Conservation (phyloP, 768 basidiomycete genomes). For the Termitomyces sp. region DNA sequence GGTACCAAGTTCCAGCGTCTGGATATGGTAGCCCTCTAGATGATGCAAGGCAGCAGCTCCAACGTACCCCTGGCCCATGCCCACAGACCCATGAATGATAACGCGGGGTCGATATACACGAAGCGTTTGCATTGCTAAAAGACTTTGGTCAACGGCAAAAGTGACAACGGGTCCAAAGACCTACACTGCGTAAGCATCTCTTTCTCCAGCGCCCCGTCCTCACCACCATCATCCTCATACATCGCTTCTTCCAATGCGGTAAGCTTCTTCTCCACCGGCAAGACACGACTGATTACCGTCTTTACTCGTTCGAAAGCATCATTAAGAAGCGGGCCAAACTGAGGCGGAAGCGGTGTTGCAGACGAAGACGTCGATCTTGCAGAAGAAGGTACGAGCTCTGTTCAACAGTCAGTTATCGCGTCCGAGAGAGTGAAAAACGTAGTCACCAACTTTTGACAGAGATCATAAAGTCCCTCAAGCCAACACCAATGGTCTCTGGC, state of each 20-base stretch:
- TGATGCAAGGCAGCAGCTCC: conserved; percentile 91
- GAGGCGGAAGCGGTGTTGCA: conserved; percentile 78
- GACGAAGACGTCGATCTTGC: conserved; percentile 85
- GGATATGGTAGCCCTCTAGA: conserved; percentile 93
- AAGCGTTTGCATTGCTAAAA: conserved; percentile 82
- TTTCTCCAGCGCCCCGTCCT: conserved; percentile 81
- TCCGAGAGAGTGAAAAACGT: not conserved
- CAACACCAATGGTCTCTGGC: conserved; percentile 79
- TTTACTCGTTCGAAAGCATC: conserved; percentile 70
- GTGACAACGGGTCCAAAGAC: conserved; percentile 12
- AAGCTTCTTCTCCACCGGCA: conserved; percentile 78
- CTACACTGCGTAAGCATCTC: conserved; percentile 86
- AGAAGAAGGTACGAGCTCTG: conserved; percentile 93
- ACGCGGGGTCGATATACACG: conserved; percentile 89
- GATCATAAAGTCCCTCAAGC: conserved; percentile 93
- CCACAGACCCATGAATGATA: conserved; percentile 69
- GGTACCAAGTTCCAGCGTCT: conserved; percentile 87
- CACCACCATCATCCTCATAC: conserved; percentile 72
- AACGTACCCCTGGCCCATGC: conserved; percentile 90
- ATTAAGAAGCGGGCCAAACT: conserved; percentile 75
- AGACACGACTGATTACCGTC: conserved; percentile 58
- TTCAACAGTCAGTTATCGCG: not conserved
- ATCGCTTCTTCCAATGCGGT: conserved; percentile 93
- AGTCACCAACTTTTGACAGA: conserved; percentile 78
- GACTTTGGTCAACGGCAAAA: conserved; percentile 6